Percentiles rank a stretch among this genome's conserved stretches.
Evolutionary conservation across 257 asterid genomes (phyloP).

Genomic region (Petunia secreta): DNA sequence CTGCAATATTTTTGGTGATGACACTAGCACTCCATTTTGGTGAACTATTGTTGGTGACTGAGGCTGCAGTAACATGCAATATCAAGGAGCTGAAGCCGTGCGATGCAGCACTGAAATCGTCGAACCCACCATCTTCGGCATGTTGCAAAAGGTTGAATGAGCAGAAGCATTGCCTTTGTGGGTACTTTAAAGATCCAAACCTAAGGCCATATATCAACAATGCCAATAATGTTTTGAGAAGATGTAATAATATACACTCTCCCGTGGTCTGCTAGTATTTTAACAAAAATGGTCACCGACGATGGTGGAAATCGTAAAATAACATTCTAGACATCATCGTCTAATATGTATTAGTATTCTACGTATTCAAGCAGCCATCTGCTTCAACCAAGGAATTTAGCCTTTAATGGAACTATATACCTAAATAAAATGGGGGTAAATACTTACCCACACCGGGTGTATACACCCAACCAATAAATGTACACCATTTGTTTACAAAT

Average conservation of each 20-base stretch:
- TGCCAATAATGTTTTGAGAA: constrained; percentile 21
- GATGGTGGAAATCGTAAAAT: neutral
- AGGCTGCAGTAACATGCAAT: constrained; percentile 31
- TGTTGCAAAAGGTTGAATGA: constrained; percentile 33
- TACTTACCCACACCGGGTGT: too few relatives aligned
- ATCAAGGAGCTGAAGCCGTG: constrained; percentile 30
- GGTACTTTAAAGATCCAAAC: constrained; percentile 32
- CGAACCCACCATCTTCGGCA: neutral
- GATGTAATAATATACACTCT: constrained; percentile 28
- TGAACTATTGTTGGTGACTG: constrained; percentile 2
- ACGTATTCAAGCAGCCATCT: neutral
- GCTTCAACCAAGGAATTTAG: too few relatives aligned
- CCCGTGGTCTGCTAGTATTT: neutral
- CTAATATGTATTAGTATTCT: too few relatives aligned
- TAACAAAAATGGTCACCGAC: neutral
- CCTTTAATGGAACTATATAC: too few relatives aligned
- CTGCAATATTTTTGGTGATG: neutral
- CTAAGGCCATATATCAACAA: constrained; percentile 26
- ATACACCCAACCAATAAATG: too few relatives aligned
- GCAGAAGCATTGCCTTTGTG: constrained; percentile 42
- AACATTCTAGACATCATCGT: neutral
- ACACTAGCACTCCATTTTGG: neutral
- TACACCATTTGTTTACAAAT: too few relatives aligned
- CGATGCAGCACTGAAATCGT: constrained; percentile 11
- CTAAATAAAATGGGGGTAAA: too few relatives aligned